Conservation (phyloP, 2,329 filamentous ascomycete species). For the Fusarium sp. region DNA sequence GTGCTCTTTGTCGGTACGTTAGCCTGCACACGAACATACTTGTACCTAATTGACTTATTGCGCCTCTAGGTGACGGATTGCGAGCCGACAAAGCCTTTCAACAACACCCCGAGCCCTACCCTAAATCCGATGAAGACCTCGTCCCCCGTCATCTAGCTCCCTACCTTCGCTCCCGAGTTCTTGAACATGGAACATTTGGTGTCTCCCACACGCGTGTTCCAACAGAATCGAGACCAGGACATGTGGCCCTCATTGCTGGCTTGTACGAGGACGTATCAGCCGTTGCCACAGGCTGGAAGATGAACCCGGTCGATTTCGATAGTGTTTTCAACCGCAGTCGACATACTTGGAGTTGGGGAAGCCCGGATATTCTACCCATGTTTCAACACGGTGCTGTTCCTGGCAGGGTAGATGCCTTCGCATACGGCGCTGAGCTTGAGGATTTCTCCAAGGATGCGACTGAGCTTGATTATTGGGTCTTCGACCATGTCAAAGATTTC, state of each 20-base stretch:
- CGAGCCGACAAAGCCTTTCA: constrained; percentile 99
- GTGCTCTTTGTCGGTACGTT: constrained; percentile 88
- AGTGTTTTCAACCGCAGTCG: constrained; percentile 97
- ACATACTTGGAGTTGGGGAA: constrained; percentile 99
- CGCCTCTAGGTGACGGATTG: constrained; percentile 79
- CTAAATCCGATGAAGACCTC: constrained; percentile 73
- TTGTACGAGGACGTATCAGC: constrained; percentile 98
- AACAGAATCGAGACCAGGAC: constrained; percentile 94
- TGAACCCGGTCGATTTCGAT: constrained; percentile 98
- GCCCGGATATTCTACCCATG: constrained; percentile 97
- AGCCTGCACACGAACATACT: not conserved
- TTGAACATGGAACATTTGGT: constrained; percentile 93
- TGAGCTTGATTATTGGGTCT: constrained; percentile 92
- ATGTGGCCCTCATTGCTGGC: constrained; percentile 96
- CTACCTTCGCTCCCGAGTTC: constrained; percentile 88
- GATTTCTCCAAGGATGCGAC: constrained; percentile 89
- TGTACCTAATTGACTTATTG: constrained; percentile 21
- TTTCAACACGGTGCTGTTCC: constrained; percentile 93
- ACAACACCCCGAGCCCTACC: constrained; percentile 88
- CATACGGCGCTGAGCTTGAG: constrained; percentile 86
- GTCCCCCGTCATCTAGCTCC: constrained; percentile 85
- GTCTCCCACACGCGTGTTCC: constrained; percentile 97
- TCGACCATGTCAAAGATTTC: constrained; percentile 89
- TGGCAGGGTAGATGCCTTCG: constrained; percentile 87
- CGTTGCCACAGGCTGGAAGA: constrained; percentile 97